Evolutionary conservation across 371 early-diverging fungal genomes (phyloP), one percentile per base, ranked within the genome.

Genomic region (Mortierella sp.): DNA sequence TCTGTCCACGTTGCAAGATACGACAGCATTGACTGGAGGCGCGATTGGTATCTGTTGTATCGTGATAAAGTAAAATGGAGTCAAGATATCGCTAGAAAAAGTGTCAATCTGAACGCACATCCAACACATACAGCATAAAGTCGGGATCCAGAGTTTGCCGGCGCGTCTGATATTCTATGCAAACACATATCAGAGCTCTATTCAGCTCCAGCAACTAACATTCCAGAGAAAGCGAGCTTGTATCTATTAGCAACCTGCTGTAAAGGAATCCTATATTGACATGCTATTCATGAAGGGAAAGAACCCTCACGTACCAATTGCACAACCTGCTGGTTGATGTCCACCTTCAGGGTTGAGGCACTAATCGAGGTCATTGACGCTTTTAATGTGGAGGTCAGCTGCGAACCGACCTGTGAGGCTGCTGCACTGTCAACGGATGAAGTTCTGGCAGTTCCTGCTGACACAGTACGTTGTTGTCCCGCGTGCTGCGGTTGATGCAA

Each of bases 1-100:
- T 76, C 76, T 12, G 76, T 53, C 76, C 76, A 76, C 5, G 70
- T 70, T 23, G 76, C 76, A 17, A 76, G 52, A 31, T 76, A 76
- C 14, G 76, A 76, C 19, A 76, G 54, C 24, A 64, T 60, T 37
- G 61, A 43, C 50, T 76, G 76, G 12, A 76, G 61, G 21, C 76
- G 70, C 15, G 65, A 42, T 30, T 76, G 76, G 30, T 76, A 76
- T 14, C 76, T 76, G 37, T 21, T 14, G 14, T 1, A 11, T 34
- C n/a, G n/a, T 19, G 21, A 14, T 17, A 5, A 11, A 12, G 12
- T n/a, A 42, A 27, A 50, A n/a, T n/a, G n/a, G n/a, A n/a, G n/a
- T n/a, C n/a, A n/a, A n/a, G n/a, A n/a, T n/a, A n/a, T n/a, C n/a
- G n/a, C n/a, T n/a, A n/a, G n/a, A n/a, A n/a, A n/a, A n/a, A n/a